Conservation (phyloP, 208 protist genomes). For the Leishmania guyanensis region DNA sequence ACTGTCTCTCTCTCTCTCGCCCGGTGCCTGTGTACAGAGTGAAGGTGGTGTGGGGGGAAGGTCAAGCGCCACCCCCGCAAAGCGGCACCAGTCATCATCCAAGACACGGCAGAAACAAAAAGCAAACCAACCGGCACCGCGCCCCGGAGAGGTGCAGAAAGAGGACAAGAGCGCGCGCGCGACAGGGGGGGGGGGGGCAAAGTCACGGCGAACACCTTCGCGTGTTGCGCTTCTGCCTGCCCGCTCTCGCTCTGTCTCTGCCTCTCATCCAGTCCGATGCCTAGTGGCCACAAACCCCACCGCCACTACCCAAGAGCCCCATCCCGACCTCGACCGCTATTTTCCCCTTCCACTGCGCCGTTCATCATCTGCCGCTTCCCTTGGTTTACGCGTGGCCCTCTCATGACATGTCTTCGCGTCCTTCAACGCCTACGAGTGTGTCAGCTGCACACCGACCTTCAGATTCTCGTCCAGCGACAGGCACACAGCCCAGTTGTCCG, state of each 20-base stretch:
- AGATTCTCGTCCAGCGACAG: conserved; percentile 66
- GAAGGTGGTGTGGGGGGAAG: background rate
- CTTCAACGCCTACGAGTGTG: conserved; percentile 49
- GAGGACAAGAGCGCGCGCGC: too few relatives aligned
- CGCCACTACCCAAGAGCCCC: background rate
- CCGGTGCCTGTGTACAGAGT: too few relatives aligned
- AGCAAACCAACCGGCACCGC: background rate
- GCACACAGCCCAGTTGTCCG: conserved; percentile 70
- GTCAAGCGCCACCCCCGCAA: background rate
- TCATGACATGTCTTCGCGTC: background rate
- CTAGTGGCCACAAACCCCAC: background rate
- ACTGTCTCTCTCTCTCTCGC: too few relatives aligned
- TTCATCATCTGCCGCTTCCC: background rate
- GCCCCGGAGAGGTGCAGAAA: background rate
- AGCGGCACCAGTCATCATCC: background rate
- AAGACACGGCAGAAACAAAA: background rate
- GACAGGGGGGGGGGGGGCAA: background rate
- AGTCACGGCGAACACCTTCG: background rate
- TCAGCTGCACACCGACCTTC: conserved; percentile 68
- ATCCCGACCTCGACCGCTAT: background rate
- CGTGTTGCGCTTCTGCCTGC: background rate
- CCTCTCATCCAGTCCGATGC: background rate
- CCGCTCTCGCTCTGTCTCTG: background rate
- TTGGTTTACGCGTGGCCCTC: background rate
- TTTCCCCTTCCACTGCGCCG: background rate